Base-by-base conservation (phyloP, 2,329 filamentous ascomycete species). In the Curvularia verruculosa region DNA sequence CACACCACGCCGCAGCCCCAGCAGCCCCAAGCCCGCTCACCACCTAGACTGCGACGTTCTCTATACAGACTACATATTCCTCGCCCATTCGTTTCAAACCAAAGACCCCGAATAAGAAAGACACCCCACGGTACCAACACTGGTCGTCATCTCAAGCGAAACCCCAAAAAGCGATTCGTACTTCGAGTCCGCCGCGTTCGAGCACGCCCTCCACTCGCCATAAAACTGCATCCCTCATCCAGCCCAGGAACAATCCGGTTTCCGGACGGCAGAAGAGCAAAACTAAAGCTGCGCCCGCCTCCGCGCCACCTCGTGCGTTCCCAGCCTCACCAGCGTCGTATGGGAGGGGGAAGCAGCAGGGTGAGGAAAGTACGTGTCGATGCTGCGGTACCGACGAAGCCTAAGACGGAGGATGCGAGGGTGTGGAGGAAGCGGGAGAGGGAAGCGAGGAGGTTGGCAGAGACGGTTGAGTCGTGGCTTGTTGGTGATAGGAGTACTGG, bases 391-490 rank as follows among this genome's bases (percentile, higher is more conserved):
- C 29, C 6, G 2, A 15, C 13, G n/a, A 29, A 3, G 5, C 37
- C 3, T 13, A 36, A 41, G 7, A 19, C 29, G 4, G 3, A 15
- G 18, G 5, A 5, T 12, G 34, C 19, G 36, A 41, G 34, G 26
- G 12, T 23, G 28, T 15, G 9, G 5, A 15, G 4, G 15, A n/a
- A 28, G 54, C 53, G 49, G 46, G 19, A 19, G 36, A 24, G 15
- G 28, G 47, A 54, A 26, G 46, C 19, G 9, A 9, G 21, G 13
- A 29, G 31, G 4, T 37, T 57, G 24, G 36, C 39, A 1, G 3
- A 24, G 18, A 54, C 39, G 24, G 54, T 57, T 12, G 45, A 44
- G 54, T 13, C 15, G 9, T 57, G 54, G 54, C 54, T 57, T 24
- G n/a, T 29, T 45, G 45, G 31, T 8, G 44, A n/a, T 12, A 3